Evolutionary conservation across 2,329 filamentous ascomycete species (phyloP), one percentile per base, ranked within the genome.

Genomic region (Mollisiaceae sp.): DNA sequence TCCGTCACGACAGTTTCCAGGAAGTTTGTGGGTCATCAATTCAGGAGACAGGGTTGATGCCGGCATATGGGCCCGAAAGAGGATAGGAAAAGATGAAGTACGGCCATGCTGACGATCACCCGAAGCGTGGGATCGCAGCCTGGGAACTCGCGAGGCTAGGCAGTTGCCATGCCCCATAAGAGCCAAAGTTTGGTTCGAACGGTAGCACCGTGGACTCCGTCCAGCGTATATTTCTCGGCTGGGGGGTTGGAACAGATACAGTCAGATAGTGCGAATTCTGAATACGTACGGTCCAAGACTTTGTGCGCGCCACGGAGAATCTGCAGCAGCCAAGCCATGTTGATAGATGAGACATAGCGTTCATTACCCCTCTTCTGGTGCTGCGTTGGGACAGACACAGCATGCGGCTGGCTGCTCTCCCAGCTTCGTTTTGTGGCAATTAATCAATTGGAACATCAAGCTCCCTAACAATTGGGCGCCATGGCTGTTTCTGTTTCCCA

Each of bases 51-150:
- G 32, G 35, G 32, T 62, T 63, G 58, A 60, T 36, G 39, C 52
- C 59, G 62, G 65, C 65, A 67, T 32, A 63, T 62, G 55, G 54
- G 18, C 58, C 58, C 39, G 60, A 65, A 68, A 55, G 41, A 54
- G 63, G 60, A 57, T 36, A 62, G 41, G 41, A 59, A 38, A 59
- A 54, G 54, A 38, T 11, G 54, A 56, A 62, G 62, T 43, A 64
- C 50, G 60, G 67, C 61, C 59, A 64, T 61, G 60, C 45, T 66
- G 67, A 65, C 58, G 69, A 71, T 71, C 69, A 69, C 62, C 69
- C 69, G 67, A 68, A 59, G 64, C 63, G 55, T 65, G 60, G 67
- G 60, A 65, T 62, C 36, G 32, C 5, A 22, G 27, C 18, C 32
- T 38, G 59, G 45, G 60, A 47, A 24, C 36, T 55, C 41, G 60